Evolutionary conservation across 164 flowering plant genomes (phyloP), one percentile per base, ranked within the genome.

Genomic region (Vitis cinerea): DNA sequence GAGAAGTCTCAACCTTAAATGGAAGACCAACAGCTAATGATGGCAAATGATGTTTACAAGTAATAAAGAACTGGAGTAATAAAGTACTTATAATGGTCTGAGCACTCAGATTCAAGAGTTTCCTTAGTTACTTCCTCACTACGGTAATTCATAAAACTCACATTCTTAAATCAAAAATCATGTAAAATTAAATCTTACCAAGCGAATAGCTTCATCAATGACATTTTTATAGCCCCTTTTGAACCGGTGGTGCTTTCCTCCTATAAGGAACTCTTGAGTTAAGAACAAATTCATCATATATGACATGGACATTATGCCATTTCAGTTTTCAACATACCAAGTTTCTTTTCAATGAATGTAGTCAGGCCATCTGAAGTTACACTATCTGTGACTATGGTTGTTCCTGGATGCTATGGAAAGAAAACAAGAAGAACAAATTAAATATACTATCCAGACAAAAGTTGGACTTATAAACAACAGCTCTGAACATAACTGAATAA

Each of bases 201-300:
- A 80, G 64, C 98, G 99, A 72, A 95, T 85, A 62, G 93, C 99
- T 82, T 95, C 98, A 82, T 95, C 99, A 75, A 93, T 95, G 77
- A 95, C 97, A 83, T 95, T 95, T 73, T 93, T 95, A 83, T 95
- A 93, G 64, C 99, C 99, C 80, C 99, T 88, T 82, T 89, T 93
- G 80, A 95, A 95, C 47, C 98, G 87, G 71, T 85, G 99, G 75
- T 95, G 99, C 72, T 86, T 95, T 72, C 99, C 99, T 64, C 98
- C 97, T 93, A 68, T 14, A 23, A 65, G 31, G 78, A 59, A 69
- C 61, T 10, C 9, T 9, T 14, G 62, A 53, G 9, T 49, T 37
- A 64, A 65, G 50, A 78, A 69, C 8, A 68, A 16, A 81, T 23
- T 37, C 30, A 50, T 30, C 8, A 63, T 17, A 66, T 3, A 19